A percentile compares a stretch with the other conserved stretches of the same genome.
Evolutionary conservation across 1,139 yeast species (phyloP).

Genomic region (Meyerozyma athensensis): DNA sequence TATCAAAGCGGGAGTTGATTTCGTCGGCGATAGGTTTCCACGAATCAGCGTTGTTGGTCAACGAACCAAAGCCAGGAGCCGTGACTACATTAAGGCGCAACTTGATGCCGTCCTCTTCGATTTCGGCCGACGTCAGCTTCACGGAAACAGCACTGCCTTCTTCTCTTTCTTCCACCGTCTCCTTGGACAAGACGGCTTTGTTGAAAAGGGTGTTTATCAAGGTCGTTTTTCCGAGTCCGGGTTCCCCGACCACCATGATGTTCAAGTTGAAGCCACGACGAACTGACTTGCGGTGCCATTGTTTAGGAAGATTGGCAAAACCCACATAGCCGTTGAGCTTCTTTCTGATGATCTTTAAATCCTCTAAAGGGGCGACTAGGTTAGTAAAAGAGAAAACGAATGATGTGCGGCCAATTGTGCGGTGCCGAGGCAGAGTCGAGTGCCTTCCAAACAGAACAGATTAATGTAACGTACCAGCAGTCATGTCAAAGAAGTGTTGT

Average conservation of each 20-base stretch:
- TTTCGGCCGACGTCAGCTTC: constrained; percentile 62
- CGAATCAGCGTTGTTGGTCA: constrained; percentile 78
- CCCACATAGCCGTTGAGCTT: constrained; percentile 93
- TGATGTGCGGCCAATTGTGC: too few relatives aligned
- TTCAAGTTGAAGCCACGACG: constrained; percentile 93
- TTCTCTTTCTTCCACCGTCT: constrained; percentile 14
- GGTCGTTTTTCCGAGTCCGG: constrained; percentile 93
- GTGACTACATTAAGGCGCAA: constrained; percentile 81
- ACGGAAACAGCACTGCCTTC: constrained; percentile 45
- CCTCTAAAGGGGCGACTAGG: constrained; percentile 14
- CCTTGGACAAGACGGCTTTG: constrained; percentile 50
- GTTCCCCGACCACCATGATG: constrained; percentile 84
- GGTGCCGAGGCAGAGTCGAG: too few relatives aligned
- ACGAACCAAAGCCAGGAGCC: constrained; percentile 94
- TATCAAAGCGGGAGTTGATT: constrained; percentile 80
- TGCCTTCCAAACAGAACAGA: too few relatives aligned
- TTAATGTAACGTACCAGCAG: constrained; percentile 1
- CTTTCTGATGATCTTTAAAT: constrained; percentile 64
- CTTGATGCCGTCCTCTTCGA: constrained; percentile 92
- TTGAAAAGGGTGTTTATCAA: constrained; percentile 88
- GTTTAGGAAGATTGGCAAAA: constrained; percentile 95
- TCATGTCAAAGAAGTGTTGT: neutral
- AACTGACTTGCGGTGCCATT: constrained; percentile 95
- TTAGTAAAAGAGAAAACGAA: too few relatives aligned
- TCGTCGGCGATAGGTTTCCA: constrained; percentile 95